Percentiles rank a stretch among this genome's conserved stretches.
phyloP scores from a whole-genome alignment of 305 asterid species.

The Plantago lanceolata region DNA sequence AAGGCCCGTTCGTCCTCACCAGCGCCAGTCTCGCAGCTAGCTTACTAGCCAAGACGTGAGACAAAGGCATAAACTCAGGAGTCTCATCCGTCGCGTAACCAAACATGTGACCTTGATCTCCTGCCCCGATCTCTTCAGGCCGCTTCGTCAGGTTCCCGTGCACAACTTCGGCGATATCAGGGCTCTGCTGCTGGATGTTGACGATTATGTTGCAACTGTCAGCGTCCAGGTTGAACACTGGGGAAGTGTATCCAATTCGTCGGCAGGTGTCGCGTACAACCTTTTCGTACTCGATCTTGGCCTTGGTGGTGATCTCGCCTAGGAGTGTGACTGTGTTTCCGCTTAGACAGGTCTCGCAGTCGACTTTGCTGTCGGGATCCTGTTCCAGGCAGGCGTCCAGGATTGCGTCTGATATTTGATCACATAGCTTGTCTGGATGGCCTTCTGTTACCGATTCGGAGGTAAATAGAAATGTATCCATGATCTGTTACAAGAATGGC shows the following conservation, averaged over 20 bases:
- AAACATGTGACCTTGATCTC: slow-evolving; percentile 28
- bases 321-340: slow-evolving; percentile 41
- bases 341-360: slow-evolving; percentile 41
- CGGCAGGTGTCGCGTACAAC: slow-evolving; percentile 27
- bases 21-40: slow-evolving; percentile 20
- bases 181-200: slow-evolving; percentile 19
- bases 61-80: slow-evolving; percentile 25
- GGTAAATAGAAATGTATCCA: slow-evolving; percentile 27
- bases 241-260: slow-evolving; percentile 18
- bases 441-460: slow-evolving; percentile 28
- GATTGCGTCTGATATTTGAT: slow-evolving; percentile 24
- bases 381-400: slow-evolving; percentile 31
- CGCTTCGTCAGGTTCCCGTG: slow-evolving; percentile 28
- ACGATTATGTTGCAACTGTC: slow-evolving; percentile 20
- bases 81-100: slow-evolving; percentile 29
- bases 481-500: too few relatives aligned
- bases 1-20: slow-evolving; percentile 21
- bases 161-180: slow-evolving; percentile 28
- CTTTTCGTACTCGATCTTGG: slow-evolving; percentile 24
- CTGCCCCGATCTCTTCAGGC: slow-evolving; percentile 29
- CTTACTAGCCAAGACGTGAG: slow-evolving; percentile 24
- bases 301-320: slow-evolving; percentile 29
- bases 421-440: slow-evolving; percentile 30
- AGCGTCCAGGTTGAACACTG: slow-evolving; percentile 24
- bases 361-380: slow-evolving; percentile 45